These are phyloP conservation scores for Curvularia lunata DNA, from an alignment of 2,329 filamentous ascomycete species.

Conservation along the genomic window DNA sequence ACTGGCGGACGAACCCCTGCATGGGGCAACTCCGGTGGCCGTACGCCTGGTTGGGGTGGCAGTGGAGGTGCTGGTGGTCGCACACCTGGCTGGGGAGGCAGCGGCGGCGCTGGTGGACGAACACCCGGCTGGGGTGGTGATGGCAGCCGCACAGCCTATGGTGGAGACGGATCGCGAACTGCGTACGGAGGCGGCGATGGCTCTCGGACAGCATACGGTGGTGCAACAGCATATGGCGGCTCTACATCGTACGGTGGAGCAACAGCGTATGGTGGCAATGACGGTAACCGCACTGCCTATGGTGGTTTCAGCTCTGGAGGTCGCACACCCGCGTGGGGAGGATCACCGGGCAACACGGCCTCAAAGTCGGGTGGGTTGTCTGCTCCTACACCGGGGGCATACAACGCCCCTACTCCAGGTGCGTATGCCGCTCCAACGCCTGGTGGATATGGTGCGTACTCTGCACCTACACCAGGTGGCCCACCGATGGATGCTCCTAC, in stretches of 20 bases:
- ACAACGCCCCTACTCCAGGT: constrained; percentile 47
- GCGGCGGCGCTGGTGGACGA: constrained; percentile 42
- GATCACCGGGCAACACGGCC: constrained; percentile 52
- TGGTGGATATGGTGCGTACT: constrained; percentile 44
- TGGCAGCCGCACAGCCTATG: constrained; percentile 59
- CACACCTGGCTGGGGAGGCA: constrained; percentile 56
- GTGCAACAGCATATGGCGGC: constrained; percentile 72
- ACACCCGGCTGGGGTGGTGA: constrained; percentile 46
- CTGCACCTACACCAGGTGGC: constrained; percentile 47
- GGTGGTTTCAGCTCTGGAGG: constrained; percentile 62
- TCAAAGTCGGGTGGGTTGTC: constrained; percentile 40
- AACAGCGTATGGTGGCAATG: constrained; percentile 44
- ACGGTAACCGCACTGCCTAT: constrained; percentile 52
- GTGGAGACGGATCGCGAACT: constrained; percentile 46
- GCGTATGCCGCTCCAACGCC: constrained; percentile 47
- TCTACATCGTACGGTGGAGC: constrained; percentile 74
- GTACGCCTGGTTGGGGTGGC: constrained; percentile 54
- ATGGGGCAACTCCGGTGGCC: constrained; percentile 52
- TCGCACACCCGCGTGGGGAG: constrained; percentile 61
- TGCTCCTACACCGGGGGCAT: constrained; percentile 43
- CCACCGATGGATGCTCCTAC: constrained; percentile 49
- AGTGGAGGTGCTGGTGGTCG: constrained; percentile 50
- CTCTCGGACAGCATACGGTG: constrained; percentile 53
- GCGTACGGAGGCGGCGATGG: constrained; percentile 50
- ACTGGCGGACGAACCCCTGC: constrained; percentile 48